A percentile compares a stretch with the other conserved stretches of the same genome.
phyloP scores from a whole-genome alignment of 805 yeast species.

The Saturnispora serradocipensis region DNA sequence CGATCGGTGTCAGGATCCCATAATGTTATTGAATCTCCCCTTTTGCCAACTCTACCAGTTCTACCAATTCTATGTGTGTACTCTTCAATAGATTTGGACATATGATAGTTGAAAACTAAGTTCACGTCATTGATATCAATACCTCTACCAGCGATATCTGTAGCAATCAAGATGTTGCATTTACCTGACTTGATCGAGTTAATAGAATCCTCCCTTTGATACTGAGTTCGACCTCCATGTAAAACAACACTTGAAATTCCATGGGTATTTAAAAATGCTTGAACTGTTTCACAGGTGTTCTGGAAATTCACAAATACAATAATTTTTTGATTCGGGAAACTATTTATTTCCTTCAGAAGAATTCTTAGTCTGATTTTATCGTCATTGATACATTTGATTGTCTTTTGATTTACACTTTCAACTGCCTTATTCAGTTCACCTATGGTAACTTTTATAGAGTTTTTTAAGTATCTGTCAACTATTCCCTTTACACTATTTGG shows the following conservation, averaged over 20 bases:
- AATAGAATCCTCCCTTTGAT: slow-evolving; percentile 73
- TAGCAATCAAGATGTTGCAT: slow-evolving; percentile 68
- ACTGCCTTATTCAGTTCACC: slow-evolving; percentile 61
- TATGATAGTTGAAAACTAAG: slow-evolving; percentile 77
- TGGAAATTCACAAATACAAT: slow-evolving; percentile 79
- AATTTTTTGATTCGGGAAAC: slow-evolving; percentile 48
- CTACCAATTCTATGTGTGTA: slow-evolving; percentile 92
- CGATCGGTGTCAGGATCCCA: slow-evolving; percentile 32
- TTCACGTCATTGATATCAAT: slow-evolving; percentile 83
- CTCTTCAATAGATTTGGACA: slow-evolving; percentile 69
- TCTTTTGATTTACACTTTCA: slow-evolving; percentile 61
- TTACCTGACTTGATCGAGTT: slow-evolving; percentile 38
- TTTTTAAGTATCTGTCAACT: slow-evolving; percentile 48
- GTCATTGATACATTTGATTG: slow-evolving; percentile 41
- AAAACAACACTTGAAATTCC: slow-evolving; percentile 49
- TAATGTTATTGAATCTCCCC: slow-evolving; percentile 70
- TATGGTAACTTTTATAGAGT: slow-evolving; percentile 57
- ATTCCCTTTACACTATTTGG: slow-evolving; percentile 62
- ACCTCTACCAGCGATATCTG: slow-evolving; percentile 95
- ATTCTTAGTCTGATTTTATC: slow-evolving; percentile 37
- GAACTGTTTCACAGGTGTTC: slow-evolving; percentile 59
- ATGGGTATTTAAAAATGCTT: slow-evolving; percentile 37
- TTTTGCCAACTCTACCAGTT: slow-evolving; percentile 89
- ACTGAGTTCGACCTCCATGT: slow-evolving; percentile 85
- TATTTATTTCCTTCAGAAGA: slow-evolving; percentile 31